Conservation (phyloP, 306 rosid genomes). For the Trifolium fragiferum region DNA sequence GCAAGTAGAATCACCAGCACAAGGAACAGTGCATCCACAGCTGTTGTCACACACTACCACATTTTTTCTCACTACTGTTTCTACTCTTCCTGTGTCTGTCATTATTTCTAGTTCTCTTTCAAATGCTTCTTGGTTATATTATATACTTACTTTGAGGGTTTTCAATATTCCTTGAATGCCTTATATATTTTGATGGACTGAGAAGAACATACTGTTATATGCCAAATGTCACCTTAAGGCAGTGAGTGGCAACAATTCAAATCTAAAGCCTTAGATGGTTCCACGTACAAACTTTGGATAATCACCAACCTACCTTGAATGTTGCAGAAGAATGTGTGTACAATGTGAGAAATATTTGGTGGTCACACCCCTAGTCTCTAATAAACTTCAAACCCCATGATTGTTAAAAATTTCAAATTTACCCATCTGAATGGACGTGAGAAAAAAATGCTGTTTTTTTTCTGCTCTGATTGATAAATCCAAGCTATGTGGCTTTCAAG, state of each 20-base stretch:
- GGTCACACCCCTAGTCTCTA: too few species aligned
- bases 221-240: conserved; percentile 26
- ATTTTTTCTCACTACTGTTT: conserved; percentile 24
- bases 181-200: neutral
- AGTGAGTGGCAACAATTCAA: conserved; percentile 33
- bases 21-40: conserved; percentile 54
- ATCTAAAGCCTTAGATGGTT: neutral
- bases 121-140: neutral
- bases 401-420: too few species aligned
- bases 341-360: too few species aligned
- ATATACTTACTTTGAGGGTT: neutral
- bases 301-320: neutral
- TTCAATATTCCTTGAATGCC: neutral
- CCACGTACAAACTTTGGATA: conserved; percentile 39
- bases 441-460: too few species aligned
- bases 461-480: too few species aligned
- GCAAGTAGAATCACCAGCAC: conserved; percentile 54
- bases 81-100: conserved; percentile 42
- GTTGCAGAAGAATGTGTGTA: neutral
- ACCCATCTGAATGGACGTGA: too few species aligned
- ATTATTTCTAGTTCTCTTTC: neutral
- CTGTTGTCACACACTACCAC: conserved; percentile 32
- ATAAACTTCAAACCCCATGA: too few species aligned
- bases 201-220: neutral
- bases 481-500: too few species aligned